Evolutionary conservation across 116 monocot genomes (phyloP).

Genomic region (Dioscorea cayenensis): DNA sequence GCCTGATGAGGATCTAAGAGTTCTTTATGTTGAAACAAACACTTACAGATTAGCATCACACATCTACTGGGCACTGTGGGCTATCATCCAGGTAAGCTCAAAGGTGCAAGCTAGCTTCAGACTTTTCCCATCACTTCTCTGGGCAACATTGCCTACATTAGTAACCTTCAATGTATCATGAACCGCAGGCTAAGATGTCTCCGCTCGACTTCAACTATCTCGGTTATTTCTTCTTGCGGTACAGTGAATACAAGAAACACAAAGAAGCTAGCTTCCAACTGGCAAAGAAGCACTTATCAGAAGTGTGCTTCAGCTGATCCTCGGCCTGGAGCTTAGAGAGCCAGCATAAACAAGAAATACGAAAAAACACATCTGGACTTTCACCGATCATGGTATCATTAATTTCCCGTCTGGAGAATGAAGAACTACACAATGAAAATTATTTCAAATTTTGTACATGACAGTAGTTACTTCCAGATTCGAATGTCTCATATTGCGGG

Average conservation of each 20-base stretch:
- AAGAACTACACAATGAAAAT: too few relatives aligned
- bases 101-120: not conserved
- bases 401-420: too few relatives aligned
- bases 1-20: constrained; percentile 45
- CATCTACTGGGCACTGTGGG: constrained; percentile 89
- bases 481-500: too few relatives aligned
- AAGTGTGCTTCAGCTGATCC: constrained; percentile 11
- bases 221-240: constrained; percentile 80
- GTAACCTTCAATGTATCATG: not conserved
- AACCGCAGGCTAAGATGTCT: constrained; percentile 71
- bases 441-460: too few relatives aligned
- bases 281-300: constrained; percentile 32
- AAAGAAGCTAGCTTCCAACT: constrained; percentile 56
- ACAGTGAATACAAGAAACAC: constrained; percentile 77
- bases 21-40: constrained; percentile 77
- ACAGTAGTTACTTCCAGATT: too few relatives aligned
- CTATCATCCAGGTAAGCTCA: constrained; percentile 73
- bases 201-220: constrained; percentile 92
- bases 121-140: not conserved
- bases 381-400: too few relatives aligned
- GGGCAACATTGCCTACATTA: not conserved
- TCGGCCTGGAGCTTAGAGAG: not conserved
- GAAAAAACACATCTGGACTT: too few relatives aligned
- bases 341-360: not conserved
- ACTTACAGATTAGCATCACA: constrained; percentile 76